phyloP scores from a whole-genome alignment of 2,329 filamentous ascomycete species.

The Rhynchosporium agropyri region DNA sequence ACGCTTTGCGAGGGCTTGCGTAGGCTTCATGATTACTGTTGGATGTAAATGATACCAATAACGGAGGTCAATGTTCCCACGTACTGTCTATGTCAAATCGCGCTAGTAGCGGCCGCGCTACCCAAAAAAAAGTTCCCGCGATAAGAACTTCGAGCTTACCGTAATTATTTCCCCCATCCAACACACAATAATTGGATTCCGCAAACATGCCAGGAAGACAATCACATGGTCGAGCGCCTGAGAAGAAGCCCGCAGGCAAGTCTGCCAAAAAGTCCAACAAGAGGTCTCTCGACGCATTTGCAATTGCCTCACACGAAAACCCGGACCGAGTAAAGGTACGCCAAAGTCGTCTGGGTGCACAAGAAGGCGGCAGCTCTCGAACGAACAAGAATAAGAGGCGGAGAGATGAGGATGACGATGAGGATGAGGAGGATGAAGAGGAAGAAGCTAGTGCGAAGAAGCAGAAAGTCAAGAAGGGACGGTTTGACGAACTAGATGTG shows the following conservation, averaged over 20 bases:
- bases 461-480: conserved; percentile 37
- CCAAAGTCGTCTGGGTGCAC: conserved; percentile 59
- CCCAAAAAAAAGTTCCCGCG: conserved; percentile 36
- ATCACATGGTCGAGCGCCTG: conserved; percentile 40
- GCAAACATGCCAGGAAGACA: conserved; percentile 43
- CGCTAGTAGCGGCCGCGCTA: conserved; percentile 34
- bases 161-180: not conserved
- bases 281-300: conserved; percentile 56
- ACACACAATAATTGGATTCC: conserved; percentile 10
- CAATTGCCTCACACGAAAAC: conserved; percentile 62
- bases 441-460: conserved; percentile 43
- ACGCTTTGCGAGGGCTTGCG: conserved; percentile 65
- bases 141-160: conserved; percentile 14
- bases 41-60: not conserved
- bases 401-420: conserved; percentile 50
- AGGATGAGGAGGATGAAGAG: conserved; percentile 43
- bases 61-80: not conserved
- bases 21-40: conserved; percentile 61
- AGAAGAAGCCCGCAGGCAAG: conserved; percentile 44
- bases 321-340: conserved; percentile 56
- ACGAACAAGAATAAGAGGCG: conserved; percentile 45
- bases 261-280: conserved; percentile 49
- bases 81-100: conserved; percentile 2
- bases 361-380: conserved; percentile 46
- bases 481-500: conserved; percentile 49